phyloP scores from a whole-genome alignment of 257 asterid species.

The Perilla frutescens region DNA sequence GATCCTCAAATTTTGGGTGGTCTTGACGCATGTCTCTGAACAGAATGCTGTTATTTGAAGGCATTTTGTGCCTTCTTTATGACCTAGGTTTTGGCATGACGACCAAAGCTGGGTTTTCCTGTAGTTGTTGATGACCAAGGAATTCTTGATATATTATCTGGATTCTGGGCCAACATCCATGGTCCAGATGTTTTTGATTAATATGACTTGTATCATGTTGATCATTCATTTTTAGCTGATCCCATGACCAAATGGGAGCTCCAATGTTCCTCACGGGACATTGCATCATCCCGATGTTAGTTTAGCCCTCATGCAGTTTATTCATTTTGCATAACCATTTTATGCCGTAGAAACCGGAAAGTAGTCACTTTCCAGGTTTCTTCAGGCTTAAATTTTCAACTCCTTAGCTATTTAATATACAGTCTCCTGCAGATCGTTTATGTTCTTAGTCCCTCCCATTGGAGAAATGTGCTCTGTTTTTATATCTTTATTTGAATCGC shows the following conservation, averaged over 20 bases:
- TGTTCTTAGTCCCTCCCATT: constrained; percentile 11
- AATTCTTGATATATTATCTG: constrained; percentile 29
- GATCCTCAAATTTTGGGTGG: constrained; percentile 36
- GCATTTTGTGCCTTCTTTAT: constrained; percentile 35
- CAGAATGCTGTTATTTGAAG: constrained; percentile 28
- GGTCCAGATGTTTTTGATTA: constrained; percentile 40
- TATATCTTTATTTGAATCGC: constrained; percentile 17
- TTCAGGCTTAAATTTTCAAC: background rate
- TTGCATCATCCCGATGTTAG: constrained; percentile 17
- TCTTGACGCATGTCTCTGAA: constrained; percentile 29
- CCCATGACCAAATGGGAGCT: constrained; percentile 25
- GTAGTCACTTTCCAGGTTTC: constrained; percentile 25
- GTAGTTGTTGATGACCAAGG: constrained; percentile 29
- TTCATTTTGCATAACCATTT: constrained; percentile 25
- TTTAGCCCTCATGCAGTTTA: background rate
- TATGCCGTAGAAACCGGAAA: constrained; percentile 23
- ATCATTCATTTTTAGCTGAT: constrained; percentile 28
- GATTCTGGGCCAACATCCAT: constrained; percentile 33
- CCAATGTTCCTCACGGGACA: constrained; percentile 29
- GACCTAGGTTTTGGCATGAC: constrained; percentile 35
- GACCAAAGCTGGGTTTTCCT: constrained; percentile 23
- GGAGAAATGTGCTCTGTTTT: background rate
- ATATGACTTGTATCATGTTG: constrained; percentile 48
- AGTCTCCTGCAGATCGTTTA: constrained; percentile 1
- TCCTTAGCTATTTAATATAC: background rate